phyloP scores from a whole-genome alignment of 345 rosid genomes.

The Eucalyptus marginata region DNA sequence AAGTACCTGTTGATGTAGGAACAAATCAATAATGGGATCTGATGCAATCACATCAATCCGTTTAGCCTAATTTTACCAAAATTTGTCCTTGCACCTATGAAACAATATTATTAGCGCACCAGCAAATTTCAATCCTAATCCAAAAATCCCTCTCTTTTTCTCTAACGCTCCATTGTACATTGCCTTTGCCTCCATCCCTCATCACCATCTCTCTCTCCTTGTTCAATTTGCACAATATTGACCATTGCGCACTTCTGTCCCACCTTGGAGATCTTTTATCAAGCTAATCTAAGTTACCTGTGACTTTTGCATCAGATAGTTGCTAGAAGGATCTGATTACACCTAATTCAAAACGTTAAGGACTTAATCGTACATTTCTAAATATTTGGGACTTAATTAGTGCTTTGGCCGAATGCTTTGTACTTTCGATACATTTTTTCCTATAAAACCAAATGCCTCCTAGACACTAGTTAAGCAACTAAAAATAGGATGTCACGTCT shows the following conservation, averaged over 20 bases:
- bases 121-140: not conserved
- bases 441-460: not conserved
- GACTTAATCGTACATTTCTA: not conserved
- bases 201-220: not conserved
- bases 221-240: fast-evolving
- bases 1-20: not conserved
- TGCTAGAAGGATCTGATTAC: fast-evolving
- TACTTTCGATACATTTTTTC: not conserved
- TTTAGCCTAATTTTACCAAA: not conserved
- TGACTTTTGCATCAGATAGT: not conserved
- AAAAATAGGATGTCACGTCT: not conserved
- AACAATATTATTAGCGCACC: not conserved
- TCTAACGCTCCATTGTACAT: not conserved
- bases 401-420: not conserved
- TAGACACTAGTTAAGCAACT: not conserved
- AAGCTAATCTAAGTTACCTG: not conserved
- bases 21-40: not conserved
- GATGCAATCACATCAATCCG: not conserved
- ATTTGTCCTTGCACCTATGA: not conserved
- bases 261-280: not conserved
- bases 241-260: fast-evolving
- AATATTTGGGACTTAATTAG: not conserved
- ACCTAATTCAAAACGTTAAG: fast-evolving
- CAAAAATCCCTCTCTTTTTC: not conserved
- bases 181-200: not conserved